A percentile compares a stretch with the other conserved stretches of the same genome.
phyloP scores from a whole-genome alignment of 257 asterid species.

The Rhazya stricta region DNA sequence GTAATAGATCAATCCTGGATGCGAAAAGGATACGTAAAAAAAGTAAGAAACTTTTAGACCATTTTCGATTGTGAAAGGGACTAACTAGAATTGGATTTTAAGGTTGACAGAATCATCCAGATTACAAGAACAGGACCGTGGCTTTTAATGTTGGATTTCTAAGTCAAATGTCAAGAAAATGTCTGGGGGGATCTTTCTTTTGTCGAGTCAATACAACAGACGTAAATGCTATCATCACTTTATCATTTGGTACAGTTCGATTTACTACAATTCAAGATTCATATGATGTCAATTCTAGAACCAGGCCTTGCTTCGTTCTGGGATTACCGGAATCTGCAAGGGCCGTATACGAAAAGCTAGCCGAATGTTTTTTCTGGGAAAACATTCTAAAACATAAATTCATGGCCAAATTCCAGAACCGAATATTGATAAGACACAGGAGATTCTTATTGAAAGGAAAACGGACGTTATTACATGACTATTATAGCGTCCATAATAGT shows the following conservation, averaged over 20 bases:
- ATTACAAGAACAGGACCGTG: no score
- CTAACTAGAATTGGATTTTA: no score
- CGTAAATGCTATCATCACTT: neutral
- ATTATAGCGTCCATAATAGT: neutral
- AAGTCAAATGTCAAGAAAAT: neutral
- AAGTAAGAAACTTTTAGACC: no score
- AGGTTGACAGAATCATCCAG: no score
- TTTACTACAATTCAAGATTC: no score
- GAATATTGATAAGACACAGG: neutral
- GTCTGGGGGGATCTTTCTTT: neutral
- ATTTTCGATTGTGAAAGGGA: no score
- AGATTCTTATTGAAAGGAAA: neutral
- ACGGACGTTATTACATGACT: neutral
- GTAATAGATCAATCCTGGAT: no score
- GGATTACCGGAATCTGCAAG: neutral
- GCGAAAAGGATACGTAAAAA: no score
- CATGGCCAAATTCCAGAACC: neutral
- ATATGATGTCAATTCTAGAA: no score
- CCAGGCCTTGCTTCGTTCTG: neutral
- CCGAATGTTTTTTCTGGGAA: neutral
- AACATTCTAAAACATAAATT: neutral
- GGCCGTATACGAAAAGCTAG: neutral
- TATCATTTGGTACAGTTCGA: no score
- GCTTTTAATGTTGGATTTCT: neutral
- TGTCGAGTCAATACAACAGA: neutral